These are phyloP conservation scores for Amanita thiersii DNA, from an alignment of 768 basidiomycete genomes.

Conservation along the genomic window DNA sequence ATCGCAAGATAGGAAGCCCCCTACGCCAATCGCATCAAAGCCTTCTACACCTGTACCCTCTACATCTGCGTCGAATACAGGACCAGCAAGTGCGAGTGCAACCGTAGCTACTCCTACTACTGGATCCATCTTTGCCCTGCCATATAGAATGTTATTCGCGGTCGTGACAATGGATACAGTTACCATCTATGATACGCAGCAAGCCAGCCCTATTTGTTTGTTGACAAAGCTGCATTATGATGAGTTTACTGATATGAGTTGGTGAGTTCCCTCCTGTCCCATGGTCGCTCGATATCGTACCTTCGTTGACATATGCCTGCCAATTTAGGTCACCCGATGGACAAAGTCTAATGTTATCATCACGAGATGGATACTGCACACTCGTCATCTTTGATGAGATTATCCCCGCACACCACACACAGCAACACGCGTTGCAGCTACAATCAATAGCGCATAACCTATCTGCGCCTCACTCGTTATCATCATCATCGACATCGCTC, in stretches of 20 bases:
- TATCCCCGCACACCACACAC: constrained; percentile 78
- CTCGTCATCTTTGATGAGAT: constrained; percentile 93
- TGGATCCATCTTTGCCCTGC: constrained; percentile 76
- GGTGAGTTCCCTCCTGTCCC: constrained; percentile 46
- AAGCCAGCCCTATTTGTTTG: constrained; percentile 84
- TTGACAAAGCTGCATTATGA: constrained; percentile 95
- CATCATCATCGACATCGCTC: constrained; percentile 12
- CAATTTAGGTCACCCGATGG: constrained; percentile 96
- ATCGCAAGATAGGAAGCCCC: constrained; percentile 49
- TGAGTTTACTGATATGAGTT: constrained; percentile 94
- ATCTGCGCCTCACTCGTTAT: constrained; percentile 51
- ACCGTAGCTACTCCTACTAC: constrained; percentile 17
- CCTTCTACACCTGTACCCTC: constrained; percentile 39
- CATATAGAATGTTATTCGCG: constrained; percentile 92
- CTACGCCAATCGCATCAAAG: constrained; percentile 56
- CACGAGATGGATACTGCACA: constrained; percentile 96
- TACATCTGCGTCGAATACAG: constrained; percentile 1
- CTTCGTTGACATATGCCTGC: constrained; percentile 5
- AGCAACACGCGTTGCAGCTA: constrained; percentile 85
- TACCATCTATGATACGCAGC: constrained; percentile 94
- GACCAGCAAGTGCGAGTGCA: constrained; percentile 7
- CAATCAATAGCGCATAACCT: constrained; percentile 87
- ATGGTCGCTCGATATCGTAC: constrained; percentile 1
- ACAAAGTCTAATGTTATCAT: constrained; percentile 83
- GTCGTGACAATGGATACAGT: constrained; percentile 96